These are phyloP conservation scores for Eucalyptus pauciflora DNA, from an alignment of 345 rosid genomes.

Conservation along the genomic window DNA sequence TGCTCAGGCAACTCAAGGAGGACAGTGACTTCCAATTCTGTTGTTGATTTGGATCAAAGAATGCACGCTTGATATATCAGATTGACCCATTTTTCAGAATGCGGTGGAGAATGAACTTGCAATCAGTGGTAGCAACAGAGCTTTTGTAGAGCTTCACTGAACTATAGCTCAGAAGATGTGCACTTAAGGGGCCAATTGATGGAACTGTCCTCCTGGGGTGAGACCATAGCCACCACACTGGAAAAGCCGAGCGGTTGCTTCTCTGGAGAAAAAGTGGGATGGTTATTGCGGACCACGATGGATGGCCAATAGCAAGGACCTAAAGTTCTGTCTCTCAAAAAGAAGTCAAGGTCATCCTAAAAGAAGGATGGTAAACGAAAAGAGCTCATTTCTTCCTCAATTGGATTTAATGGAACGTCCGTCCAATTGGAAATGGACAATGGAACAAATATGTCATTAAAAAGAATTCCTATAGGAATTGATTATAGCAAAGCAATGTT, in stretches of 20 bases:
- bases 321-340: neutral
- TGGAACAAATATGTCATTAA: neutral
- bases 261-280: neutral
- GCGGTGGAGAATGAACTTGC: neutral
- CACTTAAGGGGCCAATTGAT: neutral
- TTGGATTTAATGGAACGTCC: neutral
- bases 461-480: neutral
- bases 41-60: neutral
- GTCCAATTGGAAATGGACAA: neutral
- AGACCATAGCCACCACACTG: neutral
- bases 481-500: neutral
- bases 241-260: neutral
- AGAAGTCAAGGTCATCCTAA: neutral
- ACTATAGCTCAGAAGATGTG: neutral
- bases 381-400: neutral
- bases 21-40: neutral
- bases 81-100: neutral
- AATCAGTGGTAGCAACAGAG: neutral
- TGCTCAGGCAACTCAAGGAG: neutral
- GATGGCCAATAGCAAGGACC: neutral
- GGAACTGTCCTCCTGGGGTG: neutral
- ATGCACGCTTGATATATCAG: neutral
- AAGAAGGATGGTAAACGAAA: neutral
- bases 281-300: neutral
- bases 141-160: neutral